Base-by-base conservation (phyloP, 306 rosid species). In the Vachellia collinsii region DNA sequence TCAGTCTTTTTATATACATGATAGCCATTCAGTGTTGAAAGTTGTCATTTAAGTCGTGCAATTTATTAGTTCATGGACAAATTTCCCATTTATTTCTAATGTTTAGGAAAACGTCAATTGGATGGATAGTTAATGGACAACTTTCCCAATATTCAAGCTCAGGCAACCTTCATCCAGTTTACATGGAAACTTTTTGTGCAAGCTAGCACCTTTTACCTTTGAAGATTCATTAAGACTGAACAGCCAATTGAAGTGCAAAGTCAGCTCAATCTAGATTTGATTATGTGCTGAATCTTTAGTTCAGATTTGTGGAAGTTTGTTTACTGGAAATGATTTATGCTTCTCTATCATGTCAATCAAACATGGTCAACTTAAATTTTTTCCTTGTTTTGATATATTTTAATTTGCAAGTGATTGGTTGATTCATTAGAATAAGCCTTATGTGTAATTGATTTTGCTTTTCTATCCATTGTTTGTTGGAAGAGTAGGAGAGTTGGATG, bases 231-330 rank as follows among this genome's bases (percentile, higher is more conserved):
- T 42, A 69, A n/a, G 56, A 22, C 13, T 62, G 12, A 58, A 42
- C 13, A 41, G 23, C 64, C 58, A 39, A 67, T 22, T 63, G 11
- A 34, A 36, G 66, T 72, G 23, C 34, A 46, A 61, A 5, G 65
- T 14, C 12, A 38, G 38, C 39, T 58, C 37, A 61, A 61, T 59
- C 23, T 82, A 46, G 56, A 9, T 77, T 43, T 51, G 66, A 77
- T 58, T 63, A 16, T 74, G 37, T 73, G 48, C 72, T 44, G 67
- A 74, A 74, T 62, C 37, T 20, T 34, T 46, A 62, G 73, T 47
- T 68, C n/a, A n/a, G n/a, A n/a, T n/a, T n/a, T n/a, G n/a, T n/a
- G n/a, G n/a, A n/a, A n/a, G n/a, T n/a, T n/a, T n/a, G n/a, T n/a
- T n/a, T n/a, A n/a, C n/a, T n/a, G n/a, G n/a, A n/a, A n/a, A n/a